These are phyloP conservation scores for Sonneratia alba DNA, from an alignment of 345 rosid genomes.

Conservation along the genomic window DNA sequence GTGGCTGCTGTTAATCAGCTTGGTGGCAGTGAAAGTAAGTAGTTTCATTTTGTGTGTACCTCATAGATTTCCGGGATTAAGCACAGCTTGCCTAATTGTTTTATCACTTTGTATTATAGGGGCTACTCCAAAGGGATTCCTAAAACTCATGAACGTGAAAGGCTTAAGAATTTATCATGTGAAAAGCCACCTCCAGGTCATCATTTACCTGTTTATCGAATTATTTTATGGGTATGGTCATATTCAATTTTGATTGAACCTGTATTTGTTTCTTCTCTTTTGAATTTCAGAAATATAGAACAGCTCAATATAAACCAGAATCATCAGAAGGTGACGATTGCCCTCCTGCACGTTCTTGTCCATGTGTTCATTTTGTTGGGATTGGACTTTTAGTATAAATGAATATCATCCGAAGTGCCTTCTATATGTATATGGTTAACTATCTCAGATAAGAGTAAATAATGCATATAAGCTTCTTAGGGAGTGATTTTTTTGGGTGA, in stretches of 20 bases:
- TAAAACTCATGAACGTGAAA: conserved; percentile 91
- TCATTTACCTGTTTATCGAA: background rate
- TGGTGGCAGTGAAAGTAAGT: conserved; percentile 65
- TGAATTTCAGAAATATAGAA: conserved; percentile 70
- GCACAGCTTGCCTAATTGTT: background rate
- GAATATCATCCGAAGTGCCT: background rate
- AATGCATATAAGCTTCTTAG: background rate
- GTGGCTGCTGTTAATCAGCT: conserved; percentile 75
- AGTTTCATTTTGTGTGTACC: background rate
- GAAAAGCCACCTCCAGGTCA: conserved; percentile 96
- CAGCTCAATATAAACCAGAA: conserved; percentile 89
- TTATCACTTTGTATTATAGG: conserved; percentile 30
- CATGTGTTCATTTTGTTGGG: background rate
- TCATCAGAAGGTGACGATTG: conserved; percentile 72
- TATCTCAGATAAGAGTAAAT: background rate
- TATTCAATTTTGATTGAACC: background rate
- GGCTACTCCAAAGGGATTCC: conserved; percentile 97
- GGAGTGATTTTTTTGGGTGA: background rate
- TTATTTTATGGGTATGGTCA: background rate
- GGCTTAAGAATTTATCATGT: conserved; percentile 96
- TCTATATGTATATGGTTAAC: background rate
- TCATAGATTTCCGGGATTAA: background rate
- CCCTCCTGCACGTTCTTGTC: conserved; percentile 10
- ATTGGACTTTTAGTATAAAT: background rate
- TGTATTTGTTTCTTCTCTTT: background rate